A percentile compares a stretch with the other conserved stretches of the same genome.
Conservation (phyloP, 345 rosid species). For the Ceriops decandra region DNA sequence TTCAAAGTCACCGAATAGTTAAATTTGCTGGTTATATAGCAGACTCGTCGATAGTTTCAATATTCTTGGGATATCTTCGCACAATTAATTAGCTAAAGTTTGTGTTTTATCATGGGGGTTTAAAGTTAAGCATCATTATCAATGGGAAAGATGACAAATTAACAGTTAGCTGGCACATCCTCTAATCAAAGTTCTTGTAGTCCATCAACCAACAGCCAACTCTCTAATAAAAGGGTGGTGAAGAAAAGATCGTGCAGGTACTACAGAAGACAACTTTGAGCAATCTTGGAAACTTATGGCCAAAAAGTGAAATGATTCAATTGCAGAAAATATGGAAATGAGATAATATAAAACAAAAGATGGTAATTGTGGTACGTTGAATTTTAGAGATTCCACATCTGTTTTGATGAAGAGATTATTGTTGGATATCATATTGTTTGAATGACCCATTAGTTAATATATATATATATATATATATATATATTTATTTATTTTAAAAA, state of each 20-base stretch:
- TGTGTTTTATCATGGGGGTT: constrained; percentile 2
- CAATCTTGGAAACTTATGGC: neutral
- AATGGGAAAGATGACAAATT: neutral
- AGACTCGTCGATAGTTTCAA: no score
- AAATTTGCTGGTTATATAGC: no score
- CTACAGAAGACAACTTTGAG: neutral
- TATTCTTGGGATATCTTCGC: no score
- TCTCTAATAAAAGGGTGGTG: neutral
- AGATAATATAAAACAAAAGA: constrained; percentile 16
- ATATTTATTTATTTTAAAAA: no score
- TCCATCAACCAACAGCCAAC: constrained; percentile 15
- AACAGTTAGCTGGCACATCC: neutral
- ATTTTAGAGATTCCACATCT: constrained; percentile 15
- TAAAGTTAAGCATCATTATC: constrained; percentile 10
- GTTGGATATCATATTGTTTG: constrained; percentile 13
- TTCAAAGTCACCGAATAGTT: no score
- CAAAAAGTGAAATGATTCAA: constrained; percentile 14
- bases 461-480: no score
- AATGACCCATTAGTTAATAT: constrained; percentile 6
- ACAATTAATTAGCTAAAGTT: no score
- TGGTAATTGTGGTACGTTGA: constrained; percentile 21
- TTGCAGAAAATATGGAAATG: constrained; percentile 6
- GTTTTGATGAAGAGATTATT: constrained; percentile 24
- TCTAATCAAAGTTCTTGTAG: neutral
- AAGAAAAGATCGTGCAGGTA: constrained; percentile 1